phyloP scores from a whole-genome alignment of 2,329 filamentous ascomycete species.

The Boeremia exigua region DNA sequence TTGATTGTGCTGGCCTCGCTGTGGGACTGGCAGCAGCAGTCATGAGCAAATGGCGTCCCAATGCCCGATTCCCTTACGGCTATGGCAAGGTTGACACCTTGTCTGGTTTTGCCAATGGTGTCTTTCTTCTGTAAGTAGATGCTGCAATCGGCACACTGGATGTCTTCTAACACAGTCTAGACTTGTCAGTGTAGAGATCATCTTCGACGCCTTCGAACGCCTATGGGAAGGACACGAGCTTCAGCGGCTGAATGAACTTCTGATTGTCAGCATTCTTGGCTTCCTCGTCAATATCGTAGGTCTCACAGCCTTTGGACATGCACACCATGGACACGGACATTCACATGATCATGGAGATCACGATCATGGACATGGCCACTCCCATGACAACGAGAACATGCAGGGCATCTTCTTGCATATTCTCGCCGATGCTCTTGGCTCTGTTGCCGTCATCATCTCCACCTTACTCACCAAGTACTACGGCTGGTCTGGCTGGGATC shows the following conservation, averaged over 20 bases:
- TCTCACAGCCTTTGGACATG: constrained; percentile 78
- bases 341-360: constrained; percentile 50
- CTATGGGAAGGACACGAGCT: constrained; percentile 84
- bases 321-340: constrained; percentile 62
- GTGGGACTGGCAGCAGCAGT: constrained; percentile 92
- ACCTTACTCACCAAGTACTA: constrained; percentile 86
- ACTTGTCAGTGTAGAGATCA: constrained; percentile 93
- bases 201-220: constrained; percentile 90
- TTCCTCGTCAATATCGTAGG: constrained; percentile 91
- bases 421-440: constrained; percentile 91
- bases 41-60: constrained; percentile 95
- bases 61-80: constrained; percentile 86
- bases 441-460: constrained; percentile 90
- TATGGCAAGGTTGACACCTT: constrained; percentile 97
- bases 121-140: constrained; percentile 79
- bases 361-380: constrained; percentile 51
- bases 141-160: background rate
- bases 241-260: constrained; percentile 81
- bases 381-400: constrained; percentile 97
- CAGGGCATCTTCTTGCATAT: constrained; percentile 96
- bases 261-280: constrained; percentile 86
- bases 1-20: constrained; percentile 90
- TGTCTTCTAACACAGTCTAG: constrained; percentile 50
- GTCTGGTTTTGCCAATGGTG: constrained; percentile 94
- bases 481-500: constrained; percentile 94